Conservation (phyloP, 2,329 filamentous ascomycete species). For the Claviceps quebecensis region DNA sequence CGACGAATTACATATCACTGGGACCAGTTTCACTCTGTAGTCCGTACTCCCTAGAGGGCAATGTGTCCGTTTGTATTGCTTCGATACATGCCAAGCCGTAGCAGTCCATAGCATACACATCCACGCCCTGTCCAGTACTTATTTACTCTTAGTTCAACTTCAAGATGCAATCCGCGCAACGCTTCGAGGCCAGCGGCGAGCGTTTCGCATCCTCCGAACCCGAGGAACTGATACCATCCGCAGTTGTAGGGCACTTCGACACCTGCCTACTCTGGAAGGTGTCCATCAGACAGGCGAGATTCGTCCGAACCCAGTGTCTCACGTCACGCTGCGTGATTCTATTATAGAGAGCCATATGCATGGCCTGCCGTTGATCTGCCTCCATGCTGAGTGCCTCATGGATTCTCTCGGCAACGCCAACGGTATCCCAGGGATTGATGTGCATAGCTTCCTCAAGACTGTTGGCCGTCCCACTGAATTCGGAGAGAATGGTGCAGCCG, state of each 20-base stretch:
- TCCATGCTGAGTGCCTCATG: conserved; percentile 68
- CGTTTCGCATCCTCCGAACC: background rate
- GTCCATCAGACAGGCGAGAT: conserved; percentile 1
- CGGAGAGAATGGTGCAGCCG: conserved; percentile 84
- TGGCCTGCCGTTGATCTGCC: conserved; percentile 36
- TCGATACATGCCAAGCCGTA: too few species aligned
- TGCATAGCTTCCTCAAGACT: conserved; percentile 74
- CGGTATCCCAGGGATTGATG: conserved; percentile 90
- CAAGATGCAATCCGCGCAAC: background rate
- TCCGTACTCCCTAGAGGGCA: too few species aligned
- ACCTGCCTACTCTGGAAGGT: background rate
- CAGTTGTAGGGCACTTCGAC: background rate
- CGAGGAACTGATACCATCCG: background rate
- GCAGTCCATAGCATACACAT: too few species aligned
- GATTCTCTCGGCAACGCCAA: conserved; percentile 69
- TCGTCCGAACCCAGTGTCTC: conserved; percentile 1
- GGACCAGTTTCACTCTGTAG: background rate
- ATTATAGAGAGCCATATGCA: conserved; percentile 4
- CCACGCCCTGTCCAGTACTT: too few species aligned
- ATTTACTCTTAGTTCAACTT: too few species aligned
- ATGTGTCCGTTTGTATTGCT: too few species aligned
- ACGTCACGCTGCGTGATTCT: conserved; percentile 4
- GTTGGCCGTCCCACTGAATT: conserved; percentile 87
- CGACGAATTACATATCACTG: background rate
- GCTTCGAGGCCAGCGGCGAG: background rate